These are phyloP conservation scores for Candida pseudocylindracea DNA, from an alignment of 1,139 yeast genomes.

Conservation along the genomic window DNA sequence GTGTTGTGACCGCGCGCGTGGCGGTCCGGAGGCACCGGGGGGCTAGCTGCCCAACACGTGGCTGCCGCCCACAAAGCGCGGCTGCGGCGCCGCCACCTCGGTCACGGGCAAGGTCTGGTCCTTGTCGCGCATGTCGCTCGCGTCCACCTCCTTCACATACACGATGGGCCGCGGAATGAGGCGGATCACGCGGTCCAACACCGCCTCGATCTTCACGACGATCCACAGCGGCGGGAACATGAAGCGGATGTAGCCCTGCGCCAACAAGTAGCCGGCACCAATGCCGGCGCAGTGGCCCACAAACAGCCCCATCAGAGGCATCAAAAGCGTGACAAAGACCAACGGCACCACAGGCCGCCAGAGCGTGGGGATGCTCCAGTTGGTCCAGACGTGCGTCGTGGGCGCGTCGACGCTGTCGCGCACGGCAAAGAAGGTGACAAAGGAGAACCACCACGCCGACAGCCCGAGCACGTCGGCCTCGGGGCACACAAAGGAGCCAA, in stretches of 20 bases:
- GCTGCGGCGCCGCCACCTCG: too few species aligned
- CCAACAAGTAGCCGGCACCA: slow-evolving; percentile 22
- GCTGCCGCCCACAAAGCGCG: too few species aligned
- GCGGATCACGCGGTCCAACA: slow-evolving; percentile 23
- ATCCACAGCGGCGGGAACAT: slow-evolving; percentile 47
- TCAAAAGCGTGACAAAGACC: slow-evolving; percentile 22
- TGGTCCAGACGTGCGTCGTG: slow-evolving; percentile 8
- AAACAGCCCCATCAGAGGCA: slow-evolving; percentile 35
- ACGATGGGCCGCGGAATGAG: background rate
- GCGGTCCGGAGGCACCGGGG: too few species aligned
- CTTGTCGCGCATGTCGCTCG: too few species aligned
- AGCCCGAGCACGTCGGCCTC: slow-evolving; percentile 36
- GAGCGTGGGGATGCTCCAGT: slow-evolving; percentile 31
- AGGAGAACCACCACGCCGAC: slow-evolving; percentile 58
- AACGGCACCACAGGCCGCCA: slow-evolving; percentile 34
- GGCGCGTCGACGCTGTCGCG: slow-evolving; percentile 34
- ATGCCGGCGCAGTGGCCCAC: slow-evolving; percentile 42
- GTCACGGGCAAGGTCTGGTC: too few species aligned
- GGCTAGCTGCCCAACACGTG: too few species aligned
- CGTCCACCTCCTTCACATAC: too few species aligned
- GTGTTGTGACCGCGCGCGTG: too few species aligned
- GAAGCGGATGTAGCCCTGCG: slow-evolving; percentile 28
- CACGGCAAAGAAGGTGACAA: slow-evolving; percentile 40
- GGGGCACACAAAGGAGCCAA: slow-evolving; percentile 34
- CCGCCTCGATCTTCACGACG: slow-evolving; percentile 43